A percentile compares a stretch with the other conserved stretches of the same genome.
These are phyloP conservation scores for Xylaria sp. DNA, from an alignment of 2,329 filamentous ascomycete genomes.

Conservation along the genomic window DNA sequence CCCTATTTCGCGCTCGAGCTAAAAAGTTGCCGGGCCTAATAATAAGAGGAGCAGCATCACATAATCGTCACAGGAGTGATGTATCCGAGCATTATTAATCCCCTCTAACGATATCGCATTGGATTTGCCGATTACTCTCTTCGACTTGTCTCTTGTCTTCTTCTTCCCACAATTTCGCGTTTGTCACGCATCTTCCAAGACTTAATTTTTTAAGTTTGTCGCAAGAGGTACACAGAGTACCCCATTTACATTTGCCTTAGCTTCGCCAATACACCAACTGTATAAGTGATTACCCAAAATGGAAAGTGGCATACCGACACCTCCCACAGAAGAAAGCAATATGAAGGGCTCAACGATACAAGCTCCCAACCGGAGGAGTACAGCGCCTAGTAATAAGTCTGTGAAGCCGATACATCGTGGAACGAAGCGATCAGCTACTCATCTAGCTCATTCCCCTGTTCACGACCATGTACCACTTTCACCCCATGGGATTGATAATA, in stretches of 20 bases:
- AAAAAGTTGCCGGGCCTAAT: conserved; percentile 48
- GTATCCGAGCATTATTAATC: conserved; percentile 51
- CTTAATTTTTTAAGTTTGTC: conserved; percentile 25
- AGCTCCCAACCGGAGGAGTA: conserved; percentile 42
- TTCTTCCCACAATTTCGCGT: conserved; percentile 17
- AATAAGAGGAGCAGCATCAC: conserved; percentile 48
- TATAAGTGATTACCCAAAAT: conserved; percentile 54
- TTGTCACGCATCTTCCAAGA: conserved; percentile 18
- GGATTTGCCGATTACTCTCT: conserved; percentile 41
- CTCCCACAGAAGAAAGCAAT: conserved; percentile 57
- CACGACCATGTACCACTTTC: conserved; percentile 55
- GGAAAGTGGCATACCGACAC: conserved; percentile 64
- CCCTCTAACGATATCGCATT: conserved; percentile 43
- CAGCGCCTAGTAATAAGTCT: conserved; percentile 57
- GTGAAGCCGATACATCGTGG: conserved; percentile 63
- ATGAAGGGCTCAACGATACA: conserved; percentile 43
- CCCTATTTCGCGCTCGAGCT: conserved; percentile 44
- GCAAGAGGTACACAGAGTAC: conserved; percentile 1
- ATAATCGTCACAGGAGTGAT: conserved; percentile 49
- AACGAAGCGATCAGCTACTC: conserved; percentile 62
- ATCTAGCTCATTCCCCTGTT: conserved; percentile 52
- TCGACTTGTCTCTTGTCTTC: conserved; percentile 27
- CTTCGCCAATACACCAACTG: conserved; percentile 17
- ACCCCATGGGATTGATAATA: conserved; percentile 59
- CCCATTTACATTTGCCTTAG: conserved; percentile 18